Conservation (phyloP, 2,329 filamentous ascomycete genomes). For the Paracoccidioides brasiliensis region DNA sequence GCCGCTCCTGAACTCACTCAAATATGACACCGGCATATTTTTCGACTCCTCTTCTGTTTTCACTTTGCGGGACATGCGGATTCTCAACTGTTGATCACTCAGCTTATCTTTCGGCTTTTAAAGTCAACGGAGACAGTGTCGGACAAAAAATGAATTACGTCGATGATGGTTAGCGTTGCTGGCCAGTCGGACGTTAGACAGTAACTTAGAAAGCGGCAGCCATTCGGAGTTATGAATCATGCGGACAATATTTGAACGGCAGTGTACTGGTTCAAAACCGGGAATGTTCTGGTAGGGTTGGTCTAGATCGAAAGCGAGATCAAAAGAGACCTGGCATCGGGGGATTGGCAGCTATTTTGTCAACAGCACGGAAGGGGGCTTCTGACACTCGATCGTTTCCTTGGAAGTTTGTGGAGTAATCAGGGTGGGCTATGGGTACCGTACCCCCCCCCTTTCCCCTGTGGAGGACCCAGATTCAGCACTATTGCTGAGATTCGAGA, state of each 20-base stretch:
- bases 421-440: background rate
- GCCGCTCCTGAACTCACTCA: constrained; percentile 18
- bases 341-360: constrained; percentile 1
- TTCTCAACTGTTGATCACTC: constrained; percentile 1
- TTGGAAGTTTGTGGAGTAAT: background rate
- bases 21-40: constrained; percentile 29
- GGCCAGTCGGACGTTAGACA: constrained; percentile 4
- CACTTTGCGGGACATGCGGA: constrained; percentile 24
- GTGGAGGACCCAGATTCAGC: background rate
- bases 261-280: constrained; percentile 2
- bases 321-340: background rate
- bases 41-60: constrained; percentile 19
- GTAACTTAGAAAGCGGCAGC: background rate
- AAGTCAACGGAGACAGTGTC: constrained; percentile 1
- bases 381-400: background rate
- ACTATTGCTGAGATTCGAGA: constrained; percentile 1
- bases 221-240: constrained; percentile 2
- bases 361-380: background rate
- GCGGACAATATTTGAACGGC: constrained; percentile 3
- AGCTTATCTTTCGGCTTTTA: constrained; percentile 4
- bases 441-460: background rate
- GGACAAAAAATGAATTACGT: background rate
- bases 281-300: background rate
- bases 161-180: background rate
- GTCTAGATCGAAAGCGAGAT: background rate